Percentiles rank a stretch among this genome's conserved stretches.
Evolutionary conservation across 768 basidiomycete genomes (phyloP).

Genomic region (Lactifluus pinguis): DNA sequence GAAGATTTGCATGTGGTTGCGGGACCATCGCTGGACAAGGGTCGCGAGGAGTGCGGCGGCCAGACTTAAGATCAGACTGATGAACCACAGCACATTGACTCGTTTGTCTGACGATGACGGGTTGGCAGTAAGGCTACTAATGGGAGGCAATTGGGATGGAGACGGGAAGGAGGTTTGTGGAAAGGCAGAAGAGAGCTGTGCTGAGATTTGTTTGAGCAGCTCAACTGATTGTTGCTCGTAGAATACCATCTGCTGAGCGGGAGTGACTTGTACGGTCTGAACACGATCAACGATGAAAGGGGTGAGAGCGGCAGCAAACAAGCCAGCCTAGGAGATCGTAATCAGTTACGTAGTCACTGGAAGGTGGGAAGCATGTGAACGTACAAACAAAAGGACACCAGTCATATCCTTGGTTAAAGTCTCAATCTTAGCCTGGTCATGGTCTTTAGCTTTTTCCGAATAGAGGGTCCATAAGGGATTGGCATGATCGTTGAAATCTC

Average conservation of each 20-base stretch:
- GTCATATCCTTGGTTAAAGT: neutral
- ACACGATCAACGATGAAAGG: constrained; percentile 9
- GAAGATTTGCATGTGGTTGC: constrained; percentile 28
- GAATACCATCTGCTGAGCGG: neutral
- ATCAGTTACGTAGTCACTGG: neutral
- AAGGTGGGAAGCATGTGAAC: neutral
- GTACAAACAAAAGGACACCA: neutral
- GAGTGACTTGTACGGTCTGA: constrained; percentile 7
- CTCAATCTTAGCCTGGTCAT: neutral
- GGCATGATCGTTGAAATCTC: constrained; percentile 1
- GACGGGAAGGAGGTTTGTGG: neutral
- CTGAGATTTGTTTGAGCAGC: constrained; percentile 10
- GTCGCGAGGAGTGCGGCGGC: constrained; percentile 36
- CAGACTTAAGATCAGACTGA: constrained; percentile 30
- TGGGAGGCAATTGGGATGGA: neutral
- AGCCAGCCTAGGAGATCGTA: constrained; percentile 3
- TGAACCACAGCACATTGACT: constrained; percentile 36
- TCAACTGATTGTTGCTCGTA: constrained; percentile 1
- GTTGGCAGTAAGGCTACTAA: constrained; percentile 7
- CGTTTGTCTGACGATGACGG: constrained; percentile 29
- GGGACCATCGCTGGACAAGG: constrained; percentile 42
- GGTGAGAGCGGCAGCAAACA: constrained; percentile 12
- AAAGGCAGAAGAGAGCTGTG: constrained; percentile 3
- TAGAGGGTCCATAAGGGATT: constrained; percentile 5
- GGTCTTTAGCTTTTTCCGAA: neutral